phyloP scores from a whole-genome alignment of 2,329 filamentous ascomycete species.

The Arthroderma sp. region DNA sequence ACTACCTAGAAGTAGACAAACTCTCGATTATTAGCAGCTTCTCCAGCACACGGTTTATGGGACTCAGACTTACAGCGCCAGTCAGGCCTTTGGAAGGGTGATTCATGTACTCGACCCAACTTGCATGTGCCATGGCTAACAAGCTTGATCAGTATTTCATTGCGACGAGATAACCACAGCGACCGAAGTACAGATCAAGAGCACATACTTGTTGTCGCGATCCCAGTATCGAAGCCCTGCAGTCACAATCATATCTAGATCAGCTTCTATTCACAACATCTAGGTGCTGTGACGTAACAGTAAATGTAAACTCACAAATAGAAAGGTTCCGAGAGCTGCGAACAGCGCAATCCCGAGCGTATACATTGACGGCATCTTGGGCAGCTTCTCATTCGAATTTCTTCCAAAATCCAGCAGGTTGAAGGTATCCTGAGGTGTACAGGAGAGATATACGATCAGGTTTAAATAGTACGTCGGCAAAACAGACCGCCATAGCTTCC shows the following conservation, averaged over 20 bases:
- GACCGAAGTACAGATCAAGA: conserved; percentile 1
- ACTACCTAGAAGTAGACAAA: conserved; percentile 30
- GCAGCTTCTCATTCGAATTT: no score
- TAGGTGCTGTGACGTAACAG: background rate
- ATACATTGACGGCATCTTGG: conserved; percentile 31
- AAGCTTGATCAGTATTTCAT: conserved; percentile 1
- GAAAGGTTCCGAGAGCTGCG: conserved; percentile 46
- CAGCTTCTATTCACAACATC: conserved; percentile 2
- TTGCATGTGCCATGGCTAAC: conserved; percentile 44
- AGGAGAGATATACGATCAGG: no score
- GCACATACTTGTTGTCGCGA: conserved; percentile 43
- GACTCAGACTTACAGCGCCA: conserved; percentile 32
- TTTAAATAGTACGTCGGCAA: no score
- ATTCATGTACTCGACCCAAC: conserved; percentile 47
- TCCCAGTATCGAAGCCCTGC: conserved; percentile 47
- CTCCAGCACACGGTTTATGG: background rate
- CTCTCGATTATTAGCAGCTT: background rate
- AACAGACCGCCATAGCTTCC: no score
- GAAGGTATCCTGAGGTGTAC: no score
- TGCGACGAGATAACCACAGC: background rate
- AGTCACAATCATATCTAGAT: background rate
- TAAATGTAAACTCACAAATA: conserved; percentile 34
- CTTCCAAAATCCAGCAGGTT: no score
- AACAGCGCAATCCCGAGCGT: conserved; percentile 42
- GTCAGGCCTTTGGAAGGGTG: conserved; percentile 43